These are phyloP conservation scores for Backusella sp. DNA, from an alignment of 192 early-diverging fungal genomes.

Conservation along the genomic window DNA sequence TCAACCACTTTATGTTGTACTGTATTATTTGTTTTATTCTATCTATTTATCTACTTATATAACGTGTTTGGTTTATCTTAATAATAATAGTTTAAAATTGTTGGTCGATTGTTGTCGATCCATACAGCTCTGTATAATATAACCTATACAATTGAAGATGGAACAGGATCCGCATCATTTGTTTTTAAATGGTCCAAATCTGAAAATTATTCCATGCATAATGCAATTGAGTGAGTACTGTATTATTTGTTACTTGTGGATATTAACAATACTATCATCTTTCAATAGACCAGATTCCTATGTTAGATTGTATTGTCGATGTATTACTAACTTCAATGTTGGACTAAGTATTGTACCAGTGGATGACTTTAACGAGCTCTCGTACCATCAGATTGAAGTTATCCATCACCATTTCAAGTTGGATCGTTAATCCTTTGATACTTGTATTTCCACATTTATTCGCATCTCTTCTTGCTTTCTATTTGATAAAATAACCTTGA, in stretches of 20 bases:
- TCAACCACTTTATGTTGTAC: not conserved
- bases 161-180: slow-evolving; percentile 58
- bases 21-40: not conserved
- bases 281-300: slow-evolving; percentile 34
- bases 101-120: not conserved
- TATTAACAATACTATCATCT: not conserved
- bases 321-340: slow-evolving; percentile 28
- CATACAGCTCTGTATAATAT: not conserved
- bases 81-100: not conserved
- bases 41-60: not conserved
- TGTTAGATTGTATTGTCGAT: slow-evolving; percentile 65
- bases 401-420: slow-evolving; percentile 61
- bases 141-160: slow-evolving; percentile 73
- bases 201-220: not conserved
- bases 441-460: not conserved
- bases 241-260: not conserved
- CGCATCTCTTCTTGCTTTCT: not conserved
- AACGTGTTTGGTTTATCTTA: not conserved
- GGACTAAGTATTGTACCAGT: slow-evolving; percentile 64
- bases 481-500: not conserved
- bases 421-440: slow-evolving; percentile 37
- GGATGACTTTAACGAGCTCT: slow-evolving; percentile 70
- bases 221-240: not conserved
- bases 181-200: not conserved
- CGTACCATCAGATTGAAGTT: slow-evolving; percentile 70